Evolutionary conservation across 257 asterid genomes (phyloP), one percentile per base, ranked within the genome.

Genomic region (Leptodermis oblonga): DNA sequence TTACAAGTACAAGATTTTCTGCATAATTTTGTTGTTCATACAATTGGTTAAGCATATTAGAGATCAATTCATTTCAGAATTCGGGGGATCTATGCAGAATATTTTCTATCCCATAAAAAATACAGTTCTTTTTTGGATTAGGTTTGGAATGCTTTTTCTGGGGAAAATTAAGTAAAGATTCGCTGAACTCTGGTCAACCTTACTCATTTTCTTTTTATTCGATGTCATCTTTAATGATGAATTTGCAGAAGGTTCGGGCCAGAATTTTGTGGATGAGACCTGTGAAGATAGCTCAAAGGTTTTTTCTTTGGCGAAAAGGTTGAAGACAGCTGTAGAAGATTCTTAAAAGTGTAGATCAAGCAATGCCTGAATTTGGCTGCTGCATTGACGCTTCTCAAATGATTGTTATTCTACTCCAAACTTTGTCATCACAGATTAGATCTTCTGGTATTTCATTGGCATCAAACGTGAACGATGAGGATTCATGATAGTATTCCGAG

Each of bases 181-280:
- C n/a, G 31, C 12, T 53, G 56, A n/a, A 5, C 62, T n/a, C n/a
- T n/a, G n/a, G n/a, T n/a, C 62, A 23, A 25, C 62, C 39, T 31
- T 31, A 39, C 18, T 60, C 14, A 14, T 60, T 58, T 26, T n/a
- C n/a, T 9, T 30, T 56, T 46, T 7, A 36, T 11, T 17, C 20
- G 36, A 69, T 25, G 0, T 33, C 13, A 46, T 7, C 51, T 65
- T 5, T 9, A 28, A 22, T 45, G 42, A 30, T 69, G 70, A 14
- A 41, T 51, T 33, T 74, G 71, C 79, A 77, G 84, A 80, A 74
- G 82, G 84, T 67, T 73, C 82, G 18, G 84, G 74, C 5, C 84
- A 80, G 66, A 80, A 80, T 68, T 81, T 78, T 76, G 69, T 51
- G 43, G 79, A 75, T 55, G 74, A 75, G 28, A 71, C 56, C 48